Conservation (phyloP, 352 stramenopile species). For the Chrysophaeum taylorii region DNA sequence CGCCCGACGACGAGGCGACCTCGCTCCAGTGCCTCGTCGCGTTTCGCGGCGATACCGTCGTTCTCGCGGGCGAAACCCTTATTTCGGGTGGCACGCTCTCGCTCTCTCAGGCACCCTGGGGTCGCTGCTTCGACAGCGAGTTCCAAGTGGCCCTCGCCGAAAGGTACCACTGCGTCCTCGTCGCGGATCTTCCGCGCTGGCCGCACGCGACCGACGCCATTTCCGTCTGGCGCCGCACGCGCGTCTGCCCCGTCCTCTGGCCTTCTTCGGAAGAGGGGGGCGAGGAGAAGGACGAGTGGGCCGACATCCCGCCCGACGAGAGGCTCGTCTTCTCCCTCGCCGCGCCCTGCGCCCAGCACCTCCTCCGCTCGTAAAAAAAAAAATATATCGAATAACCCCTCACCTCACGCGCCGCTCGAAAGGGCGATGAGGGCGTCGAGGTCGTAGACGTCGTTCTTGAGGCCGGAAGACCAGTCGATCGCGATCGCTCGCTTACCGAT, state of each 20-base stretch:
- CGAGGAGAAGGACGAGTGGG: background rate
- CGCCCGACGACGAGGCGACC: background rate
- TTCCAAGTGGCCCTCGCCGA: slow-evolving; percentile 4
- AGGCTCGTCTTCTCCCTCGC: background rate
- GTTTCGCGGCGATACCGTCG: background rate
- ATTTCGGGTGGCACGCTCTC: background rate
- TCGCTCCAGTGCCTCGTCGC: background rate
- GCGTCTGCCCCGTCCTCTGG: background rate
- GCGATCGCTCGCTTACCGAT: background rate
- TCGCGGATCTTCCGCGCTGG: background rate
- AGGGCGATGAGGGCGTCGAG: too few relatives aligned
- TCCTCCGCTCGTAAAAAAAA: too few relatives aligned
- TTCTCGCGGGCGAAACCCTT: background rate
- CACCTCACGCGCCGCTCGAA: too few relatives aligned
- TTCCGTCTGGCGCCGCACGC: background rate
- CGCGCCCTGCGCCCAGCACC: background rate
- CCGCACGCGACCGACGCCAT: background rate
- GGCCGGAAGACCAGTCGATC: background rate
- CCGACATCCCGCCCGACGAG: background rate
- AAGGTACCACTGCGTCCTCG: background rate
- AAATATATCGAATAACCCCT: too few relatives aligned
- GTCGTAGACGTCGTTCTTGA: slow-evolving; percentile 55
- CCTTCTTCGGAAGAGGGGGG: background rate
- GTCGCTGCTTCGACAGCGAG: background rate
- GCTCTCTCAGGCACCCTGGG: background rate